phyloP scores from a whole-genome alignment of 768 basidiomycete species.

The Lactarius deliciosus region DNA sequence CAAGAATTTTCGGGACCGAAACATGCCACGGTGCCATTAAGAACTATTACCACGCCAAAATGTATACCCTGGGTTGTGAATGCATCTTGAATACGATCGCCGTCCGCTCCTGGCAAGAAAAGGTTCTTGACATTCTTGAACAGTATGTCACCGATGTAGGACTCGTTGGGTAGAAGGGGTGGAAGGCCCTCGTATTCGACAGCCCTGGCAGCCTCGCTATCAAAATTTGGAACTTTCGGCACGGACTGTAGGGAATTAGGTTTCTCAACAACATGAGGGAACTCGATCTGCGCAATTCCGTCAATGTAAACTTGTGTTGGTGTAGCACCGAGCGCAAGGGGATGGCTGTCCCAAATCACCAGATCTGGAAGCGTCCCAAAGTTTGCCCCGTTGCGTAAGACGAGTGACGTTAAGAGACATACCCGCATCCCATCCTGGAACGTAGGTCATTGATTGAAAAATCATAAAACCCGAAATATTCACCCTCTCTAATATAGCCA shows the following conservation, averaged over 20 bases:
- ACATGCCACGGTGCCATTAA: slow-evolving; percentile 50
- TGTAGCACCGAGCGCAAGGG: slow-evolving; percentile 74
- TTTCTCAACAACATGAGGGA: slow-evolving; percentile 32
- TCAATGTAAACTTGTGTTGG: slow-evolving; percentile 87
- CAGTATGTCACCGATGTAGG: slow-evolving; percentile 43
- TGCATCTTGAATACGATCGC: slow-evolving; percentile 38
- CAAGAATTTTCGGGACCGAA: slow-evolving; percentile 37
- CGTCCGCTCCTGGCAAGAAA: slow-evolving; percentile 32
- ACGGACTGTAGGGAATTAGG: slow-evolving; percentile 36
- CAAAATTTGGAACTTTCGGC: slow-evolving; percentile 69
- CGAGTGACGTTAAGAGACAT: slow-evolving; percentile 17
- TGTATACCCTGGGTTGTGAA: slow-evolving; percentile 35
- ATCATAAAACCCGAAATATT: not conserved
- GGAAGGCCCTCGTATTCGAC: slow-evolving; percentile 72
- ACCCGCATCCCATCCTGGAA: slow-evolving; percentile 66
- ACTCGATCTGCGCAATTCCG: slow-evolving; percentile 70
- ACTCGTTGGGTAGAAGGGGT: slow-evolving; percentile 52
- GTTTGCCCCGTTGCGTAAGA: not conserved
- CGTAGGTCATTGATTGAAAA: not conserved
- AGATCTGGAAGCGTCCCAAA: slow-evolving; percentile 37
- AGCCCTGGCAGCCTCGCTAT: slow-evolving; percentile 61
- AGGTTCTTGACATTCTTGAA: slow-evolving; percentile 62
- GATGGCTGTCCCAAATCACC: slow-evolving; percentile 75
- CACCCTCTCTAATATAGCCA: slow-evolving; percentile 64
- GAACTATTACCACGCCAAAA: slow-evolving; percentile 38